Percentiles rank a stretch among this genome's conserved stretches.
phyloP scores from a whole-genome alignment of 257 asterid species.

The Ajuga chamaepitys region DNA sequence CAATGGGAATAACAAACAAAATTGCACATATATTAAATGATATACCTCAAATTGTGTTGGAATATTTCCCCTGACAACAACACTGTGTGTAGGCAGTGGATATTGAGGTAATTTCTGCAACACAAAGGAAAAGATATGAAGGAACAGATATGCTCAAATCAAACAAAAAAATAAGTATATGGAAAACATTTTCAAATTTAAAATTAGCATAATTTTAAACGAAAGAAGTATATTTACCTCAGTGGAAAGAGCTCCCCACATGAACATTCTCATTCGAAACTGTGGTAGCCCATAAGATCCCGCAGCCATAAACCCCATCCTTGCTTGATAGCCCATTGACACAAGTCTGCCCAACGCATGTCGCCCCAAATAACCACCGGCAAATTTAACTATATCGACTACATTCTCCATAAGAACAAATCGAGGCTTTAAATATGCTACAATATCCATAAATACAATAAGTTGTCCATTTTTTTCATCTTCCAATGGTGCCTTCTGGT shows the following conservation, averaged over 20 bases:
- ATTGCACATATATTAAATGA: not conserved
- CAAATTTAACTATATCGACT: conserved; percentile 60
- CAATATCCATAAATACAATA: conserved; percentile 60
- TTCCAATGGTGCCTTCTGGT: conserved; percentile 37
- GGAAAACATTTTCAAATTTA: no score
- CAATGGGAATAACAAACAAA: not conserved
- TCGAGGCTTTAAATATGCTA: conserved; percentile 46
- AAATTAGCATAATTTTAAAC: not conserved
- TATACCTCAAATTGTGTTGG: conserved; percentile 80
- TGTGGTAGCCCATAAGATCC: conserved; percentile 91
- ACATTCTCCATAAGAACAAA: conserved; percentile 87
- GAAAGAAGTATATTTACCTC: conserved; percentile 37
- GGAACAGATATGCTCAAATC: not conserved
- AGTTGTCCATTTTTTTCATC: conserved; percentile 65
- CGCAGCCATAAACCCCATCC: conserved; percentile 84
- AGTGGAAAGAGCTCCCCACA: conserved; percentile 74
- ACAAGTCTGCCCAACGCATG: conserved; percentile 67
- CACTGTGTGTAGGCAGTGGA: conserved; percentile 78
- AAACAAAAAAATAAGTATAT: not conserved
- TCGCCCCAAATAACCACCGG: conserved; percentile 61
- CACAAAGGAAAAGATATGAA: not conserved
- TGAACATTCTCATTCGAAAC: conserved; percentile 62
- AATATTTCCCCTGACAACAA: conserved; percentile 38
- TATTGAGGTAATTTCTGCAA: conserved; percentile 65
- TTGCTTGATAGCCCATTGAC: conserved; percentile 59